Percentiles rank a stretch among this genome's conserved stretches.
phyloP scores from a whole-genome alignment of 2,329 filamentous ascomycete genomes.

The Fonsecaea nubica region DNA sequence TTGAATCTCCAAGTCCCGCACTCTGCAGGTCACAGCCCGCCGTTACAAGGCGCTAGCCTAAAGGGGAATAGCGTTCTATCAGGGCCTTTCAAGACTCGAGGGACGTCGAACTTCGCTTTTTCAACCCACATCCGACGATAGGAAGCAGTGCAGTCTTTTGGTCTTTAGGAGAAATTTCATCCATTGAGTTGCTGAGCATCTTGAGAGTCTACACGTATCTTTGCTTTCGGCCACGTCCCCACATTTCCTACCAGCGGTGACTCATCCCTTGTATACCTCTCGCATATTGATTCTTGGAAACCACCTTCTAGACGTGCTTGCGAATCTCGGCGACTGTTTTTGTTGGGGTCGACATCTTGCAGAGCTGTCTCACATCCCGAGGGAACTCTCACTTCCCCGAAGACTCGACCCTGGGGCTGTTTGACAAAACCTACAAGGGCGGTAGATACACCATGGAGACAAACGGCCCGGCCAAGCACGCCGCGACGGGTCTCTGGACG shows the following conservation, averaged over 20 bases:
- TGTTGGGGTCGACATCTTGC: background rate
- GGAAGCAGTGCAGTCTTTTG: background rate
- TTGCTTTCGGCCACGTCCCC: background rate
- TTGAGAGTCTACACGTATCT: background rate
- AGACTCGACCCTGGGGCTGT: background rate
- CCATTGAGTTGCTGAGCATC: background rate
- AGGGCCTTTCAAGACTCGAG: background rate
- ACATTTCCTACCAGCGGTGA: background rate
- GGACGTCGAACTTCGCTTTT: background rate
- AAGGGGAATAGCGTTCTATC: conserved; percentile 15
- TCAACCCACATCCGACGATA: background rate
- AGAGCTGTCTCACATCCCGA: conserved; percentile 50
- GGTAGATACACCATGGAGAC: conserved; percentile 43
- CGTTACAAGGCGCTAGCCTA: conserved; percentile 4
- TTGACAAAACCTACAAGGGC: background rate
- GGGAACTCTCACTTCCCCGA: conserved; percentile 31
- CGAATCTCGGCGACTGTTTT: background rate
- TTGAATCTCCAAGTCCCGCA: background rate
- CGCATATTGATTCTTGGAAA: background rate
- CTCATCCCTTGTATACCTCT: conserved; percentile 1
- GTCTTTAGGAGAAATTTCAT: background rate
- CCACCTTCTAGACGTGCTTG: conserved; percentile 51
- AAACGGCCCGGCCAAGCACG: conserved; percentile 7
- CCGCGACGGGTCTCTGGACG: conserved; percentile 27
- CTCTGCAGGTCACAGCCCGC: background rate